Evolutionary conservation across 2,329 filamentous ascomycete genomes (phyloP), one percentile per base, ranked within the genome.

Genomic region (Cercospora brassicicola): DNA sequence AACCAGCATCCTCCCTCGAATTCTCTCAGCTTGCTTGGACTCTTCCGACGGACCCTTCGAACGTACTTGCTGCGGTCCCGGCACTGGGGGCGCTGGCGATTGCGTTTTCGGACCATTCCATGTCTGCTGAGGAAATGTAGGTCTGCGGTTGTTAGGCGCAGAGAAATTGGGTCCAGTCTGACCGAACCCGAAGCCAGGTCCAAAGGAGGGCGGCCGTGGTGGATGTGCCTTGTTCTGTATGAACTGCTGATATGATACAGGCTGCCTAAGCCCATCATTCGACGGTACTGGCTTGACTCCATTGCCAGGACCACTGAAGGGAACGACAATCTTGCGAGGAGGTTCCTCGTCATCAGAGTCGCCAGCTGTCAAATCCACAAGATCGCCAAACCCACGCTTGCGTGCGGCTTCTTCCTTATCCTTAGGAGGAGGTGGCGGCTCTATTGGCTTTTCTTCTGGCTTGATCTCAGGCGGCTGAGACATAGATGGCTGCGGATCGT

Each of bases 401-500:
- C 84, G 79, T n/a, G 86, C 85, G 63, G 82, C 82, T 72, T 86
- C 83, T 73, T 84, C 84, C 71, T 87, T 88, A 69, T 84, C 81
- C 4, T 79, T 78, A 31, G 82, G 81, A 4, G 73, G 74, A 8
- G 72, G 71, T 0, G 68, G 73, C 18, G 74, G 72, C 55, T 73
- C 72, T 60, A 67, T 53, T 1, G 73, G 74, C 48, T 71, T 69
- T 20, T 72, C 62, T 53, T 75, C 71, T 31, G 71, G 64, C 66
- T 73, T 75, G 23, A 71, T 51, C 42, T 74, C 67, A 15, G 67
- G 63, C 11, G 62, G 28, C 57, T 63, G 65, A n/a, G 65, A 64
- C 15, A 57, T 59, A 11, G 55, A 59, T 36, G 67, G 57, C 42
- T 39, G 56, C 48, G 42, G 56, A 57, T 33, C 13, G 23, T 66